Conservation (phyloP, 768 basidiomycete species). For the Mycena leptocephala region DNA sequence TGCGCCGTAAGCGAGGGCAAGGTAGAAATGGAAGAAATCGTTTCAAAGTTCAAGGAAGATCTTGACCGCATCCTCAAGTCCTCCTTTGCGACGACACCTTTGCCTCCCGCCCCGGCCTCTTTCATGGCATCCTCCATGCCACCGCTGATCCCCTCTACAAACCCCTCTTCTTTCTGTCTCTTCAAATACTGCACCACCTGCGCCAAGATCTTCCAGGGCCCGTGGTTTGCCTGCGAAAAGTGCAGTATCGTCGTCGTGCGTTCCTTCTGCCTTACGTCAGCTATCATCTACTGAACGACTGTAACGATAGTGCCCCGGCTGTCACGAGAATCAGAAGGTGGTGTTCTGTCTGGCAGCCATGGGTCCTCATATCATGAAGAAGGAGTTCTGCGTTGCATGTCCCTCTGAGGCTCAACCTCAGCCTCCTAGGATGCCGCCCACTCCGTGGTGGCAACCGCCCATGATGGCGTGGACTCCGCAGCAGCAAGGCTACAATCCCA, state of each 20-base stretch:
- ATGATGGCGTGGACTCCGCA: background rate
- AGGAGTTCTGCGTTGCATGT: conserved; percentile 36
- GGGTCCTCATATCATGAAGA: conserved; percentile 50
- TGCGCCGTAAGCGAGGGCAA: conserved; percentile 38
- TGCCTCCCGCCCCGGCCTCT: background rate
- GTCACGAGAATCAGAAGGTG: conserved; percentile 40
- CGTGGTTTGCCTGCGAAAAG: conserved; percentile 55
- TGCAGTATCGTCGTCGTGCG: conserved; percentile 56
- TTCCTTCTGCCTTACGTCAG: background rate
- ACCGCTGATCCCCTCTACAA: background rate
- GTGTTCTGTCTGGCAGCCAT: conserved; percentile 48
- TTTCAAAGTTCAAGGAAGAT: conserved; percentile 39
- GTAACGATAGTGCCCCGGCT: conserved; percentile 51
- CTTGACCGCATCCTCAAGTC: conserved; percentile 63
- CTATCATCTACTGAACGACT: background rate
- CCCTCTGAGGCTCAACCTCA: conserved; percentile 10
- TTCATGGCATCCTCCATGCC: conserved; percentile 8
- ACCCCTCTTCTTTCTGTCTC: conserved; percentile 40
- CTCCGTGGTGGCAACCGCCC: background rate
- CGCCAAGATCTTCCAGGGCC: conserved; percentile 46
- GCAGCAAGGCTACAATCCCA: conserved; percentile 30
- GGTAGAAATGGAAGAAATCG: conserved; percentile 41
- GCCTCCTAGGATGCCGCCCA: background rate
- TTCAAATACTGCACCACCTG: conserved; percentile 54
- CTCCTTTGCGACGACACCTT: conserved; percentile 50